Percentiles rank a stretch among this genome's conserved stretches.
Evolutionary conservation across 2,329 filamentous ascomycete species (phyloP).

Genomic region (Diaporthe citriasiana): DNA sequence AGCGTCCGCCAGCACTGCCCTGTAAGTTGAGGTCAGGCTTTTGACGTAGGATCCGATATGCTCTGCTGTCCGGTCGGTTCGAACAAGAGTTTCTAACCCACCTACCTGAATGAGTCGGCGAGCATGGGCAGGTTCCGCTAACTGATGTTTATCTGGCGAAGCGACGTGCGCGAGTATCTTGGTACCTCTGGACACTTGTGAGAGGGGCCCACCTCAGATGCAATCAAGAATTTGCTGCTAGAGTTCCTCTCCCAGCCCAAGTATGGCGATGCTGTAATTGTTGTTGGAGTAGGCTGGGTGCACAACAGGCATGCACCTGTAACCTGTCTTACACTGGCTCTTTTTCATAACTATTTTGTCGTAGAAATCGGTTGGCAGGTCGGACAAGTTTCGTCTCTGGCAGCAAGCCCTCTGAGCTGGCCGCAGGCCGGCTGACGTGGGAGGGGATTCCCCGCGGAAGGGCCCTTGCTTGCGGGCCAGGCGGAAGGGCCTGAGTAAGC

Average conservation of each 20-base stretch:
- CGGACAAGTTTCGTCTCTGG: not conserved
- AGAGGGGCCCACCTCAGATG: constrained; percentile 5
- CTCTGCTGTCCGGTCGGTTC: not conserved
- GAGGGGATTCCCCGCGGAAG: constrained; percentile 36
- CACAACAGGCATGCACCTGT: not conserved
- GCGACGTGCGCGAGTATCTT: not conserved
- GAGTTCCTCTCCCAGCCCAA: not conserved
- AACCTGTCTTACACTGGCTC: not conserved
- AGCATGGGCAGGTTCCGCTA: not conserved
- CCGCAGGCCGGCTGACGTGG: constrained; percentile 14
- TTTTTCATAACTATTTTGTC: not conserved
- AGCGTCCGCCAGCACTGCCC: not conserved
- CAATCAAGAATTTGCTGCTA: constrained; percentile 12
- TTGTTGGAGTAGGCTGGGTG: not conserved
- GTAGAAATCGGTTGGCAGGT: constrained; percentile 7
- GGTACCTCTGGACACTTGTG: not conserved
- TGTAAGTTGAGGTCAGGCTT: not conserved
- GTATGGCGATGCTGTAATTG: not conserved
- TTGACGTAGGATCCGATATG: not conserved
- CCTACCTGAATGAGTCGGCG: not conserved
- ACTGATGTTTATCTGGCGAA: constrained; percentile 7
- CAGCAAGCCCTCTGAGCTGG: not conserved
- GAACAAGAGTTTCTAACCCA: not conserved
- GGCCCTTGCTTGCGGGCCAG: constrained; percentile 25
- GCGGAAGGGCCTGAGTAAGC: constrained; percentile 41